phyloP scores from a whole-genome alignment of 257 asterid genomes.

The Parsonsia alboflavescens region DNA sequence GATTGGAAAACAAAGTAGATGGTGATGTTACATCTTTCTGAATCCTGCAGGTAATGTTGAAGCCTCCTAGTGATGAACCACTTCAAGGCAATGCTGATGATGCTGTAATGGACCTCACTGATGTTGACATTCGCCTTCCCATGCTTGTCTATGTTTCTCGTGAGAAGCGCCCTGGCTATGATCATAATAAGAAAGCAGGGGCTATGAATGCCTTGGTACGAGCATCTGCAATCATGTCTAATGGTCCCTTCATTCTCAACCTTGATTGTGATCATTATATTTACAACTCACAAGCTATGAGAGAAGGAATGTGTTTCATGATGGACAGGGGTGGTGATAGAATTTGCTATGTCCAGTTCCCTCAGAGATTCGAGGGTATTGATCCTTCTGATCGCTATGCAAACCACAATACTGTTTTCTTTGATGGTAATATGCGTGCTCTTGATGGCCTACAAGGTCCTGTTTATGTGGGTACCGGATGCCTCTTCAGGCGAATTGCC shows the following conservation, averaged over 20 bases:
- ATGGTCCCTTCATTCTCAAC: conserved; percentile 71
- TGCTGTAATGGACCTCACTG: conserved; percentile 39
- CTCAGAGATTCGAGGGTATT: conserved; percentile 70
- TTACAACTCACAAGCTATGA: conserved; percentile 65
- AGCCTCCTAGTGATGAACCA: conserved; percentile 80
- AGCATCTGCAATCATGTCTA: conserved; percentile 82
- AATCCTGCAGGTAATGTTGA: conserved; percentile 55
- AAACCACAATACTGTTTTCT: conserved; percentile 63
- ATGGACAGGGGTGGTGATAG: conserved; percentile 78
- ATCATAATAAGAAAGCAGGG: conserved; percentile 80
- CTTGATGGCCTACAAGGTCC: conserved; percentile 80
- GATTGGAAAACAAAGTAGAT: neutral
- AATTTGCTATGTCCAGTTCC: conserved; percentile 66
- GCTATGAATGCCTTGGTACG: conserved; percentile 83
- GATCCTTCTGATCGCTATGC: conserved; percentile 75
- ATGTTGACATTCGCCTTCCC: conserved; percentile 67
- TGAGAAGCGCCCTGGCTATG: conserved; percentile 76
- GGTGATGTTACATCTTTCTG: neutral
- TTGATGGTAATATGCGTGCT: conserved; percentile 73
- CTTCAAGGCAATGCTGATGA: conserved; percentile 50
- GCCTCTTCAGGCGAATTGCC: conserved; percentile 61
- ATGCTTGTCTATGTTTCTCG: conserved; percentile 80
- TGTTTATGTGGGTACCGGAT: conserved; percentile 69
- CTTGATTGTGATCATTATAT: conserved; percentile 76
- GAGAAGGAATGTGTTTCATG: conserved; percentile 85